Conservation (phyloP, 202 grass and related monocot genomes). For the Digitaria exilis region DNA sequence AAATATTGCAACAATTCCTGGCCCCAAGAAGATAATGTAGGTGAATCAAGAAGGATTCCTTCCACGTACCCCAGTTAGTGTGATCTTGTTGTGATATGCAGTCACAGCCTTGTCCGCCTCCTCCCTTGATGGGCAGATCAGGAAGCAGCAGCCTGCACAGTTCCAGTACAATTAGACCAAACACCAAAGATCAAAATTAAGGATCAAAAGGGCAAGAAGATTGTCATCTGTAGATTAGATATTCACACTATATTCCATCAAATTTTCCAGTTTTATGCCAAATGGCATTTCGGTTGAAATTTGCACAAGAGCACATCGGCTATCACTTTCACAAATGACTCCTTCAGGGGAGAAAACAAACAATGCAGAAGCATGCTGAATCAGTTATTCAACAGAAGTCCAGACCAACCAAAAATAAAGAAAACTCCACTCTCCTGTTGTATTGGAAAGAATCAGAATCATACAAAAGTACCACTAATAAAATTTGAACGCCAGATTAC, state of each 20-base stretch:
- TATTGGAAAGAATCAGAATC: slow-evolving; percentile 1
- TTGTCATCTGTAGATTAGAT: slow-evolving; percentile 16
- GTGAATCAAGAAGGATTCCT: background rate
- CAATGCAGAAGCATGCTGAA: slow-evolving; percentile 16
- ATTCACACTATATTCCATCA: slow-evolving; percentile 17
- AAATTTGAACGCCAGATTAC: background rate
- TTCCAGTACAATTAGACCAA: slow-evolving; percentile 30
- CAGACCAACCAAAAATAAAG: slow-evolving; percentile 30
- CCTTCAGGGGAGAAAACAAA: slow-evolving; percentile 1
- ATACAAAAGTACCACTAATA: background rate
- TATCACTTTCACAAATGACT: slow-evolving; percentile 10
- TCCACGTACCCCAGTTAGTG: slow-evolving; percentile 75
- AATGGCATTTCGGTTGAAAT: background rate
- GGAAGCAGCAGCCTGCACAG: slow-evolving; percentile 90
- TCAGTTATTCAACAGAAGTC: slow-evolving; percentile 8
- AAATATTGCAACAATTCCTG: no score
- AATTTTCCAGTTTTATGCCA: background rate
- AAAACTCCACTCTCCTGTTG: background rate
- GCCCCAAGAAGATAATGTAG: slow-evolving; percentile 11
- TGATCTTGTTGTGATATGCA: slow-evolving; percentile 89
- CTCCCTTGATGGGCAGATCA: slow-evolving; percentile 89
- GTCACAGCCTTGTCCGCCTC: slow-evolving; percentile 96
- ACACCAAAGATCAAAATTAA: slow-evolving; percentile 42
- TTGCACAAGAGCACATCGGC: slow-evolving; percentile 1
- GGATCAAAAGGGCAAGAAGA: slow-evolving; percentile 14